Percentiles rank a stretch among this genome's conserved stretches.
These are phyloP conservation scores for Trichothecium sympodiale DNA, from an alignment of 2,329 filamentous ascomycete genomes.

Conservation along the genomic window DNA sequence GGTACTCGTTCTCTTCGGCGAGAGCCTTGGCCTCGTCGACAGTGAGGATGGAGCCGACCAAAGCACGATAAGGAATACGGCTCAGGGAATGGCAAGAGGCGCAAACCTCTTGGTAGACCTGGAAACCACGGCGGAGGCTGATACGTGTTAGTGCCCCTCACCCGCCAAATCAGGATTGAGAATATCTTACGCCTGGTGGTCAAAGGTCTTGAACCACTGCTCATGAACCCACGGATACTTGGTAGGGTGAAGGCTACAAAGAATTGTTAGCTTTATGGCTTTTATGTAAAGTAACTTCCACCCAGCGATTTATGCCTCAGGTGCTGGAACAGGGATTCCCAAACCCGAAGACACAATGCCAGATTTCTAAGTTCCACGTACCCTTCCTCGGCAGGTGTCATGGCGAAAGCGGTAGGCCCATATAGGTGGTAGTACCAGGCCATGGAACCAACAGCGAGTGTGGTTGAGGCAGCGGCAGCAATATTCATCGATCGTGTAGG, in stretches of 20 bases:
- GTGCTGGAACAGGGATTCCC: constrained; percentile 2
- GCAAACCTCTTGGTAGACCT: constrained; percentile 98
- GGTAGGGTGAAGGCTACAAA: constrained; percentile 72
- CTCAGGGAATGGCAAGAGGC: constrained; percentile 92
- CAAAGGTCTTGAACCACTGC: constrained; percentile 89
- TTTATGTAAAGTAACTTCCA: constrained; percentile 4
- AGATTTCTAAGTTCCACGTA: constrained; percentile 42
- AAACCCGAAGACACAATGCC: not conserved
- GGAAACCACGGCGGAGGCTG: constrained; percentile 96
- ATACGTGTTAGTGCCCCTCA: constrained; percentile 2
- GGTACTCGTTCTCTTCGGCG: constrained; percentile 98
- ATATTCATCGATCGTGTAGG: constrained; percentile 71
- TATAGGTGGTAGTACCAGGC: constrained; percentile 98
- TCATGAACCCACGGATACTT: constrained; percentile 93
- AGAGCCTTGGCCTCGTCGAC: constrained; percentile 96
- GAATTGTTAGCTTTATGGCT: constrained; percentile 14
- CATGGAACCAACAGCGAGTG: constrained; percentile 76
- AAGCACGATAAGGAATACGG: constrained; percentile 84
- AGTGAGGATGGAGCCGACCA: constrained; percentile 87
- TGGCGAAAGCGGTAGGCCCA: constrained; percentile 75
- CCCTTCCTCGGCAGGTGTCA: constrained; percentile 95
- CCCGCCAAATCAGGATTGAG: not conserved
- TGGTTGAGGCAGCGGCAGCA: constrained; percentile 76
- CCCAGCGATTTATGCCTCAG: constrained; percentile 23
- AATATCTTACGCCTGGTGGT: constrained; percentile 78